Evolutionary conservation across 352 stramenopile species (phyloP), one percentile per base, ranked within the genome.

Genomic region (Globisporangium takayamanum): DNA sequence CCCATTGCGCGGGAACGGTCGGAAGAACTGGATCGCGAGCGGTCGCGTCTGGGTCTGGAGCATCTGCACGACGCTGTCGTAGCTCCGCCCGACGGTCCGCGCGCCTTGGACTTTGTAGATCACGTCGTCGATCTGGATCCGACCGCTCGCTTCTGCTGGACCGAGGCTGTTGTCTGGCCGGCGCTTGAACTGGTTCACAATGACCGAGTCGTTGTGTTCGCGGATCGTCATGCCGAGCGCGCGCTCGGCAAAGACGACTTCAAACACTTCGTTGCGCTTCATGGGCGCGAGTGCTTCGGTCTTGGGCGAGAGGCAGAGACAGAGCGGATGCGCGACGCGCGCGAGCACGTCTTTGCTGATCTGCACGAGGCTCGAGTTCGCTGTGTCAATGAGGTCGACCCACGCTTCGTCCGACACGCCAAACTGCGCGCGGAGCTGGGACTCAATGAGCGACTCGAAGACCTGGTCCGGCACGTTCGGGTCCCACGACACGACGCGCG

Each of bases 71-170:
- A 92, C 78, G 14, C 74, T 83, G 54, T 94, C 84, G 64, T 92
- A 94, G 67, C 72, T 88, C 45, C 82, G 76, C 6, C 82, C 84
- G 30, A 92, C 76, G 1, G 84, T 90, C 42, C 84, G 69, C 15
- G 80, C 72, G 10, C 84, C 84, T 50, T 90, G 80, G 28, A 94
- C 84, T 60, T 94, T 94, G 75, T 94, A 92, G 62, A 94, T 90
- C 59, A 94, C 79, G 61, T 94, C 84, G 52, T 80, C 70, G n/a
- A 76, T 49, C 33, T 76, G 74, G 63, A 94, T 88, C 20, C 59
- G 64, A 44, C 76, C 70, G 39, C 68, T 81, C 16, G 70, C 64
- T 49, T 94, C 79, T 3, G 84, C 81, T 5, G 82, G 73, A n/a
- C 78, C 71, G 10, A 71, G 41, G 0, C 62, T 62, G 11, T 81